Evolutionary conservation across 257 asterid genomes (phyloP).

Genomic region (Nicotiana otophora): DNA sequence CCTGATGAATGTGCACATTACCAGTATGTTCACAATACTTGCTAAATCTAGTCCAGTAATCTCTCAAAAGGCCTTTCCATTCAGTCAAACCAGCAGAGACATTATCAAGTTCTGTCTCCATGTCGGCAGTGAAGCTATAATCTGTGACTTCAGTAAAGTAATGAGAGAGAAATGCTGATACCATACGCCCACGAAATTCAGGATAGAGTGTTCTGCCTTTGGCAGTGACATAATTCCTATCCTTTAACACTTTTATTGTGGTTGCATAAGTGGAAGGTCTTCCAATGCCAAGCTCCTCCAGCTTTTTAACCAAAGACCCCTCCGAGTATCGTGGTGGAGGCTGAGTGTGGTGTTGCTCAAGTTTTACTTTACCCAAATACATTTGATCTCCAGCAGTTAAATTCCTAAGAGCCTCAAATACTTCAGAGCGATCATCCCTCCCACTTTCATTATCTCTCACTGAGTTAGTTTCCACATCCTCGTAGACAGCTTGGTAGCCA

Average conservation of each 20-base stretch:
- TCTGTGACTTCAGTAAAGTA: conserved; percentile 91
- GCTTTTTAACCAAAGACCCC: conserved; percentile 71
- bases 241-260: conserved; percentile 83
- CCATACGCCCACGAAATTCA: conserved; percentile 98
- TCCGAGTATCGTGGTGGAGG: conserved; percentile 84
- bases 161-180: conserved; percentile 79
- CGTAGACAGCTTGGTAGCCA: conserved; percentile 63
- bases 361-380: conserved; percentile 48
- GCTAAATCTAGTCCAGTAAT: conserved; percentile 93
- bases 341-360: conserved; percentile 62
- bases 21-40: conserved; percentile 67
- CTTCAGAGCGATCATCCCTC: conserved; percentile 22
- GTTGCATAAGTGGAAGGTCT: conserved; percentile 93
- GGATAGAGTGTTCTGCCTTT: conserved; percentile 59
- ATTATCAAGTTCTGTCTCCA: conserved; percentile 96
- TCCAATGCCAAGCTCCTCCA: conserved; percentile 98
- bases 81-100: conserved; percentile 89
- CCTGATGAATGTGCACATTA: conserved; percentile 65
- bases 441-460: conserved; percentile 34
- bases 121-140: conserved; percentile 91
- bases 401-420: conserved; percentile 45
- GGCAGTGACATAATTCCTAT: conserved; percentile 64
- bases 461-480: conserved; percentile 51
- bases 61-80: conserved; percentile 93
- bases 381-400: conserved; percentile 50